phyloP scores from a whole-genome alignment of 2,329 filamentous ascomycete species.

The Calonectria hongkongensis region DNA sequence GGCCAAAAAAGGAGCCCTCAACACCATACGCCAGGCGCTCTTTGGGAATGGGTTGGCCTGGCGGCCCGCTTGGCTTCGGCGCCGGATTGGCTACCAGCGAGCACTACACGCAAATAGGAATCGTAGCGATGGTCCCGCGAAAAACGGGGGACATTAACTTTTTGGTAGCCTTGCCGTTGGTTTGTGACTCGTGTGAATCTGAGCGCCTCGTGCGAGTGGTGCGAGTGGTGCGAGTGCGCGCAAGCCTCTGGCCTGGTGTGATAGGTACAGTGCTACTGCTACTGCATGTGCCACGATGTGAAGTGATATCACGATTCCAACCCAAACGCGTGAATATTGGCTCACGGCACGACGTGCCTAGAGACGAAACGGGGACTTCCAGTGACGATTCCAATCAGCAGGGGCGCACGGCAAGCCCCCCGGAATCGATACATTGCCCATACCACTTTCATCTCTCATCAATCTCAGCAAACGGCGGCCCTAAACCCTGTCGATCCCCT shows the following conservation, averaged over 20 bases:
- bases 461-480: constrained; percentile 37
- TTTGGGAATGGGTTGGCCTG: constrained; percentile 28
- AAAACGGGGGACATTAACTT: constrained; percentile 9
- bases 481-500: constrained; percentile 34
- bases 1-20: constrained; percentile 7
- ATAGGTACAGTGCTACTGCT: not conserved
- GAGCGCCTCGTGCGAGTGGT: constrained; percentile 24
- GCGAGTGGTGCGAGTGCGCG: constrained; percentile 5
- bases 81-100: constrained; percentile 30
- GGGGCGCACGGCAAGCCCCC: constrained; percentile 25
- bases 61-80: constrained; percentile 31
- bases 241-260: not conserved
- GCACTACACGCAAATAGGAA: constrained; percentile 35
- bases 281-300: constrained; percentile 22
- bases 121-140: constrained; percentile 24
- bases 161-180: constrained; percentile 33
- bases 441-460: constrained; percentile 43
- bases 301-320: constrained; percentile 24
- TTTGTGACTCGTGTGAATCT: constrained; percentile 24
- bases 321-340: constrained; percentile 18
- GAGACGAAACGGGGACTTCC: not conserved
- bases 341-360: constrained; percentile 14
- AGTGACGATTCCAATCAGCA: constrained; percentile 23
- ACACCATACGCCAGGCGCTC: constrained; percentile 23
- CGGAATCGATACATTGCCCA: constrained; percentile 40